Conservation (phyloP, 2,329 filamentous ascomycete genomes). For the Pezicula carpinea region DNA sequence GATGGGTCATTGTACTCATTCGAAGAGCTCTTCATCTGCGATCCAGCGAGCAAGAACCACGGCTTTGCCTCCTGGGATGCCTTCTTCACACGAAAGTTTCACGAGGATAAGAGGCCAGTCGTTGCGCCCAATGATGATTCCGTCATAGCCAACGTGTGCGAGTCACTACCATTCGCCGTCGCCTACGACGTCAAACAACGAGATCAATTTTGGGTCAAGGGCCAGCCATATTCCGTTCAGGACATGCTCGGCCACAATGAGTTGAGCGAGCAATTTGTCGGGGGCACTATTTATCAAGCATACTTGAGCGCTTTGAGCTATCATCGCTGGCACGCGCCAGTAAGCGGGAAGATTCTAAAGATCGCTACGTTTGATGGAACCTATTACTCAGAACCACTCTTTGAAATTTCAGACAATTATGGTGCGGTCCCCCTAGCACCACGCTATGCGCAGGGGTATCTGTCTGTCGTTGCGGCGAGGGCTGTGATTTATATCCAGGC, state of each 20-base stretch:
- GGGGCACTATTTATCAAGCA: conserved; percentile 66
- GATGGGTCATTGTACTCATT: too few relatives aligned
- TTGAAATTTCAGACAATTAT: conserved; percentile 24
- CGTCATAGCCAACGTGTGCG: conserved; percentile 59
- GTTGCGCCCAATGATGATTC: conserved; percentile 47
- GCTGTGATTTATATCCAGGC: conserved; percentile 68
- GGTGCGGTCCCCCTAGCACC: conserved; percentile 30
- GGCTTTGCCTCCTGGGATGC: conserved; percentile 66
- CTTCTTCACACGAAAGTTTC: conserved; percentile 61
- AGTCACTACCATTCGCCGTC: conserved; percentile 54
- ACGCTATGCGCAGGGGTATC: conserved; percentile 58
- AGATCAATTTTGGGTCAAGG: conserved; percentile 65
- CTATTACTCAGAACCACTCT: conserved; percentile 59
- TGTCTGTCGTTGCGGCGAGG: conserved; percentile 63
- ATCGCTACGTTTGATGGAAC: conserved; percentile 57
- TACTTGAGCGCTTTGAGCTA: conserved; percentile 65
- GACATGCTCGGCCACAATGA: conserved; percentile 59
- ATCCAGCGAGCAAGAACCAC: conserved; percentile 46
- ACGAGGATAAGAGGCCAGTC: conserved; percentile 47
- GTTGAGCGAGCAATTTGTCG: conserved; percentile 49
- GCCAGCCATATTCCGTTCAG: conserved; percentile 59
- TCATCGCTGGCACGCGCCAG: conserved; percentile 69
- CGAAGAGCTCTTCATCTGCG: conserved; percentile 53
- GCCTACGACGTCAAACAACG: conserved; percentile 45
- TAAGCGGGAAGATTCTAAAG: conserved; percentile 54